Base-by-base conservation (phyloP, 805 yeast genomes). In the Yarrowia sp. region DNA sequence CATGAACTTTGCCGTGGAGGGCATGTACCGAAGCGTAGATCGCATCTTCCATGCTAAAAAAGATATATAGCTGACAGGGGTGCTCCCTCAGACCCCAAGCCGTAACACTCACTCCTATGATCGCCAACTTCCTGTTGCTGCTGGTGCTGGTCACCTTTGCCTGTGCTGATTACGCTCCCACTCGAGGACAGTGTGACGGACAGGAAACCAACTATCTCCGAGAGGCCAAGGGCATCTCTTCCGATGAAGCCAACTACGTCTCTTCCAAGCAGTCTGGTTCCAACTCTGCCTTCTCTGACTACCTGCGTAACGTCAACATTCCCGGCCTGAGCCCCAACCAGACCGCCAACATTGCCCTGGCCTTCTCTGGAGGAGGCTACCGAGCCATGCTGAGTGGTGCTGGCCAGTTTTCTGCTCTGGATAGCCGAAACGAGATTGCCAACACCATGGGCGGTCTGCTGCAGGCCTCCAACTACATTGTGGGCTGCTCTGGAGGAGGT, bases 321-420 rank as follows among this genome's bases (percentile, higher is more conserved):
- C 70, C 76, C 10, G 84, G 79, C 65, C 81, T 83, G 66, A 78
- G 81, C 65, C 79, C 80, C 1, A 65, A 70, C 62, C 63, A 68
- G 16, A 36, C 67, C 6, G 47, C 72, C 38, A 66, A 64, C 6
- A 65, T 73, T 32, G 80, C 77, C 7, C 63, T 75, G 5, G 85
- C 90, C 8, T 84, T 85, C 67, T 83, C 90, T 21, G 97, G 97
- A 49, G 97, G 97, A 67, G 97, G 97, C 6, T 91, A 88, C 71
- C 78, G 97, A 65, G 93, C 96, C 31, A 88, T 90, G 89, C 73
- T 90, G 41, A 73, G 78, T 63, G 96, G 96, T 2, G 96, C 94
- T 6, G 96, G 96, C 33, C 82, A 83, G 68, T 73, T 89, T n/a
- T 77, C 91, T 1, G 96, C 93, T 1, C 74, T 87, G 63, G 96